A percentile compares a stretch with the other conserved stretches of the same genome.
Conservation (phyloP, 2,329 filamentous ascomycete species). For the Penicillium sp. region DNA sequence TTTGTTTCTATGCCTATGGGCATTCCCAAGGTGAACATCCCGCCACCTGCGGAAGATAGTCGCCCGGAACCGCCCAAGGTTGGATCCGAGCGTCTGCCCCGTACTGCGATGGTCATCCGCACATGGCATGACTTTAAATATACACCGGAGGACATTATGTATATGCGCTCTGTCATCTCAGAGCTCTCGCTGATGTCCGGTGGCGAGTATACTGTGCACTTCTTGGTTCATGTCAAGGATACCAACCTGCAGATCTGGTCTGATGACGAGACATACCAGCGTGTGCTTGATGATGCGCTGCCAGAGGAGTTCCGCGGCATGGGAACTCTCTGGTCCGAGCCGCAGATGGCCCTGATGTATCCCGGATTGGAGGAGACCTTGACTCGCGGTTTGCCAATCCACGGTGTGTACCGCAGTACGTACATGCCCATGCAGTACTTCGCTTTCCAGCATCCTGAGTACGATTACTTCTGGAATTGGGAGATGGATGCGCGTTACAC, state of each 20-base stretch:
- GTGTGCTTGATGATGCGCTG: slow-evolving; percentile 68
- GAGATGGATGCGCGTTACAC: slow-evolving; percentile 78
- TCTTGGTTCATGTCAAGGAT: slow-evolving; percentile 81
- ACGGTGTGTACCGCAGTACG: slow-evolving; percentile 87
- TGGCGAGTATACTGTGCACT: slow-evolving; percentile 78
- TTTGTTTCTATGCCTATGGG: slow-evolving; percentile 38
- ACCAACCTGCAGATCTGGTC: slow-evolving; percentile 77
- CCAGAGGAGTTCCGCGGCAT: slow-evolving; percentile 82
- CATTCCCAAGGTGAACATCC: slow-evolving; percentile 19
- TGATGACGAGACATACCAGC: slow-evolving; percentile 69
- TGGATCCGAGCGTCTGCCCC: slow-evolving; percentile 39
- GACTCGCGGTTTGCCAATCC: slow-evolving; percentile 69
- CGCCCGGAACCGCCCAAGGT: slow-evolving; percentile 22
- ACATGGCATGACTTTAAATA: slow-evolving; percentile 79
- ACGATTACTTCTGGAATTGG: slow-evolving; percentile 84
- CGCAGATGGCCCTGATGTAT: slow-evolving; percentile 88
- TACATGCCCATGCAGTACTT: slow-evolving; percentile 97
- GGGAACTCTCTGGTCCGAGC: slow-evolving; percentile 88
- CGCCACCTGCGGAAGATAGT: slow-evolving; percentile 13
- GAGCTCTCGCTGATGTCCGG: slow-evolving; percentile 76
- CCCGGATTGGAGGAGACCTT: slow-evolving; percentile 80
- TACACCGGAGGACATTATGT: slow-evolving; percentile 72
- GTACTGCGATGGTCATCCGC: slow-evolving; percentile 74
- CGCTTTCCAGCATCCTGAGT: slow-evolving; percentile 74
- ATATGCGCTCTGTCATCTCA: slow-evolving; percentile 75